phyloP scores from a whole-genome alignment of 768 basidiomycete species.

The Tulasnella sp. region DNA sequence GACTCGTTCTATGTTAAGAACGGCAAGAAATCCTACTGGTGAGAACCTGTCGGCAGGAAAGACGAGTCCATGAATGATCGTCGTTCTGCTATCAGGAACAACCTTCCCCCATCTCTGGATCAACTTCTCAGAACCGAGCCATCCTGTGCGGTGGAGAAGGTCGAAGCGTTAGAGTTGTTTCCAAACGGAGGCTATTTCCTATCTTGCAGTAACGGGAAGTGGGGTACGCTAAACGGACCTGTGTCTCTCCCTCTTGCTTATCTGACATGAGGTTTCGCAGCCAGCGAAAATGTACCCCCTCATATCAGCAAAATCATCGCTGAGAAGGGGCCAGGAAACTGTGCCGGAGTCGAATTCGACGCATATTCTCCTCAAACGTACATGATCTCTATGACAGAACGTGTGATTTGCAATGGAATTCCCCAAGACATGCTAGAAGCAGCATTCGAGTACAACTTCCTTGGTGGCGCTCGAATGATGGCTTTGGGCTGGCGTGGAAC shows the following conservation, averaged over 20 bases:
- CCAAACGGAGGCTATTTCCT: not conserved
- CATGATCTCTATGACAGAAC: not conserved
- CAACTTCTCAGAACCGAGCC: not conserved
- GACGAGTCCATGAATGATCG: not conserved
- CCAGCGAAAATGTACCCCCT: not conserved
- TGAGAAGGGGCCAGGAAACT: not conserved
- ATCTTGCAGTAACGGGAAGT: not conserved
- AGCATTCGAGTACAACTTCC: no score
- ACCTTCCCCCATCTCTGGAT: not conserved
- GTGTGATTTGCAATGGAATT: not conserved
- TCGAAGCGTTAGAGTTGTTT: not conserved
- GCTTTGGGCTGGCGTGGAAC: not conserved
- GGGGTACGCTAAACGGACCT: not conserved
- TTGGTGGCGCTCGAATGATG: not conserved
- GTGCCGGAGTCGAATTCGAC: not conserved
- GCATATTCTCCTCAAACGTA: not conserved
- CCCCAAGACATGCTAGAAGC: no score
- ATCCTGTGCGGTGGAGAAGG: not conserved
- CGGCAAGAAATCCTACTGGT: not conserved
- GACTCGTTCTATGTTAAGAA: not conserved
- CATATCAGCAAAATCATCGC: not conserved
- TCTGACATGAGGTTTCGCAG: not conserved
- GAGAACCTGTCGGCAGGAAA: not conserved
- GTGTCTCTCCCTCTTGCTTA: not conserved
- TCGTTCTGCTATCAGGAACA: not conserved